Evolutionary conservation across 495 filamentous ascomycete genomes (phyloP).

Genomic region (Aspergillus avenaceus): DNA sequence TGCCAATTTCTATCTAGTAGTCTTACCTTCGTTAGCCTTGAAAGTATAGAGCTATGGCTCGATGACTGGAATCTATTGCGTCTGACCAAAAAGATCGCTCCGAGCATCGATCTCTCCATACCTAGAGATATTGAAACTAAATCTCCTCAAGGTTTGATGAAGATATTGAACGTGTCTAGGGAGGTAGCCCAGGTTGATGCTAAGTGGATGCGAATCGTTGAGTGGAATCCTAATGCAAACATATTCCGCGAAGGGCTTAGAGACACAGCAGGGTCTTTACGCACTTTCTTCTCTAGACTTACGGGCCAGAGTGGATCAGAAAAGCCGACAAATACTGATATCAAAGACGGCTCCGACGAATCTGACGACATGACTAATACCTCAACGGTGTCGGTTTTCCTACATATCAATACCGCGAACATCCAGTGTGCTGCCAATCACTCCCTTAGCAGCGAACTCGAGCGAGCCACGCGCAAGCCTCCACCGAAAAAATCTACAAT

Average conservation of each 20-base stretch:
- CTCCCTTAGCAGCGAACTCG: constrained; percentile 77
- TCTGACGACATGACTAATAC: constrained; percentile 59
- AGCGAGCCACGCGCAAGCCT: constrained; percentile 94
- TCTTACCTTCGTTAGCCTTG: constrained; percentile 88
- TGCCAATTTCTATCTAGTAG: constrained; percentile 91
- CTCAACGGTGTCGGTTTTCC: constrained; percentile 73
- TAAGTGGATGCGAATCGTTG: constrained; percentile 81
- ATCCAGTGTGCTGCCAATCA: constrained; percentile 66
- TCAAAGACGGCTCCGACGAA: constrained; percentile 28
- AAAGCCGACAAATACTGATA: constrained; percentile 24
- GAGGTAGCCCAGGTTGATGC: constrained; percentile 89
- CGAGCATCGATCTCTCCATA: constrained; percentile 64
- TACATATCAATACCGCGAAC: constrained; percentile 79
- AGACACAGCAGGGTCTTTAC: constrained; percentile 55
- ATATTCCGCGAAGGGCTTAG: constrained; percentile 35
- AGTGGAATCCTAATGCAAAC: constrained; percentile 65
- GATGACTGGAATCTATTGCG: constrained; percentile 78
- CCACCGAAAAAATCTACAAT: constrained; percentile 83
- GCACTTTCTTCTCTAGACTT: constrained; percentile 76
- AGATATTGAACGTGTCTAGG: constrained; percentile 63
- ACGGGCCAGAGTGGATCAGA: constrained; percentile 42
- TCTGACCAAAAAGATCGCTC: constrained; percentile 79
- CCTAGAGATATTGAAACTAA: constrained; percentile 75
- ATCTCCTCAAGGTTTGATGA: constrained; percentile 83
- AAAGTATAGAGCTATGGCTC: constrained; percentile 83